Conservation (phyloP, 352 stramenopile species). For the Pythium apleroticum region DNA sequence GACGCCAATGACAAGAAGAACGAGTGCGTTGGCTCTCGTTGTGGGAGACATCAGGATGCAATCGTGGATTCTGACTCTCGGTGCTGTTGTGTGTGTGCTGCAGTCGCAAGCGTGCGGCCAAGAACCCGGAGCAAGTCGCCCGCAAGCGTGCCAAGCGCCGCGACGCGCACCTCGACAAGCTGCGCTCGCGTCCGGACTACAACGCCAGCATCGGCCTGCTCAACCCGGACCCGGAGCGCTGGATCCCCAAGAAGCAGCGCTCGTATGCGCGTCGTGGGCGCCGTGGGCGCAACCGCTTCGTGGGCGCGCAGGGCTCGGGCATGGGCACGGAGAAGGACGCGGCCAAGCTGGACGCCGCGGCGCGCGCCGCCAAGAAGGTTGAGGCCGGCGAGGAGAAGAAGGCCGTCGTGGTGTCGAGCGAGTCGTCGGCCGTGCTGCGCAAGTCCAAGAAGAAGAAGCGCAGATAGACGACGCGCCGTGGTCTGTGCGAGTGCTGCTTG, state of each 20-base stretch:
- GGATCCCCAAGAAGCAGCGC: slow-evolving; percentile 86
- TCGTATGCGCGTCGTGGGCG: slow-evolving; percentile 74
- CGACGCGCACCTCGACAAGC: slow-evolving; percentile 53
- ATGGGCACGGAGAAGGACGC: slow-evolving; percentile 83
- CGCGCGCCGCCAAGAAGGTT: slow-evolving; percentile 69
- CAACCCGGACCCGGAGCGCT: slow-evolving; percentile 78
- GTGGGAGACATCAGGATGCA: too few species aligned
- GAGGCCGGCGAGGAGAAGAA: slow-evolving; percentile 54
- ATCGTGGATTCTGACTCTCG: neutral
- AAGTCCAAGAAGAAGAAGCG: slow-evolving; percentile 89
- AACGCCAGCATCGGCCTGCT: slow-evolving; percentile 76
- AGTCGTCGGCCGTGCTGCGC: slow-evolving; percentile 60
- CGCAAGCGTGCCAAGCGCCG: slow-evolving; percentile 76
- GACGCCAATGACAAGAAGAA: slow-evolving; percentile 74
- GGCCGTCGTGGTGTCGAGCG: slow-evolving; percentile 53
- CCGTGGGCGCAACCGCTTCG: slow-evolving; percentile 79
- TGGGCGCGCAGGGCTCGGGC: slow-evolving; percentile 74
- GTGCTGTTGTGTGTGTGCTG: slow-evolving; percentile 6
- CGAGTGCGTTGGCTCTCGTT: slow-evolving; percentile 45
- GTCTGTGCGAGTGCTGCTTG: too few species aligned
- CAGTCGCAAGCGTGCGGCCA: slow-evolving; percentile 67
- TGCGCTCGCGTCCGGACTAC: slow-evolving; percentile 68
- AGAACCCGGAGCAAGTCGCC: slow-evolving; percentile 68
- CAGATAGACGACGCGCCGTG: slow-evolving; percentile 42
- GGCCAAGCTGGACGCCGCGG: slow-evolving; percentile 76